Evolutionary conservation across 768 basidiomycete genomes (phyloP).

Genomic region (Serendipita sp.): DNA sequence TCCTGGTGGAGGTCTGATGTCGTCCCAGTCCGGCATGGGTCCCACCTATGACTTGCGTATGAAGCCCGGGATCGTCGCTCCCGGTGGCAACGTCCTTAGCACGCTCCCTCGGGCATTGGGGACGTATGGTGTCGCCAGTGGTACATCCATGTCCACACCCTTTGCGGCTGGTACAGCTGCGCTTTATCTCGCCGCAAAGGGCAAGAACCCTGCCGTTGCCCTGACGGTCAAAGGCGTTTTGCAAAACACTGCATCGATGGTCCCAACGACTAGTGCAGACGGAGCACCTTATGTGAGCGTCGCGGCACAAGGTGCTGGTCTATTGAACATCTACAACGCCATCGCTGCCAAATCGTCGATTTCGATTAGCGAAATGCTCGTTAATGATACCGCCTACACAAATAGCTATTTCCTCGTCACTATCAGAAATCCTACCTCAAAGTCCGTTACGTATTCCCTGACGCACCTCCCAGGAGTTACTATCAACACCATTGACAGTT

Average conservation of each 20-base stretch:
- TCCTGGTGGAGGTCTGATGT: constrained; percentile 15
- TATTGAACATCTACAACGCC: constrained; percentile 14
- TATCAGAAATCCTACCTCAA: background rate
- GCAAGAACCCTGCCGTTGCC: background rate
- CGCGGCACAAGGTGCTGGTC: constrained; percentile 3
- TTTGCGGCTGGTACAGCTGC: constrained; percentile 6
- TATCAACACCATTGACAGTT: background rate
- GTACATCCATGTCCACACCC: constrained; percentile 8
- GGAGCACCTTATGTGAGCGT: background rate
- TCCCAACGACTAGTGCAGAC: background rate
- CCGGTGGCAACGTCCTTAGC: constrained; percentile 9
- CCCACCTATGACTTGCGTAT: constrained; percentile 19
- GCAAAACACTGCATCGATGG: constrained; percentile 1
- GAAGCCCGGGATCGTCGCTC: constrained; percentile 11
- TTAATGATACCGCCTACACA: constrained; percentile 17
- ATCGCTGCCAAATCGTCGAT: constrained; percentile 16
- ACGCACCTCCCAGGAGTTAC: background rate
- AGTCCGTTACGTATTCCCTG: background rate
- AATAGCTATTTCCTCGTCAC: background rate
- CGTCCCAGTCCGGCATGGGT: constrained; percentile 16
- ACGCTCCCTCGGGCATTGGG: constrained; percentile 10
- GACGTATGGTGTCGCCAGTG: background rate
- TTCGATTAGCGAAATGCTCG: constrained; percentile 18
- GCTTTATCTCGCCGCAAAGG: constrained; percentile 6
- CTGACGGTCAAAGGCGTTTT: constrained; percentile 5